Evolutionary conservation across 2,329 filamentous ascomycete species (phyloP).

Genomic region (Beauveria asiatica): DNA sequence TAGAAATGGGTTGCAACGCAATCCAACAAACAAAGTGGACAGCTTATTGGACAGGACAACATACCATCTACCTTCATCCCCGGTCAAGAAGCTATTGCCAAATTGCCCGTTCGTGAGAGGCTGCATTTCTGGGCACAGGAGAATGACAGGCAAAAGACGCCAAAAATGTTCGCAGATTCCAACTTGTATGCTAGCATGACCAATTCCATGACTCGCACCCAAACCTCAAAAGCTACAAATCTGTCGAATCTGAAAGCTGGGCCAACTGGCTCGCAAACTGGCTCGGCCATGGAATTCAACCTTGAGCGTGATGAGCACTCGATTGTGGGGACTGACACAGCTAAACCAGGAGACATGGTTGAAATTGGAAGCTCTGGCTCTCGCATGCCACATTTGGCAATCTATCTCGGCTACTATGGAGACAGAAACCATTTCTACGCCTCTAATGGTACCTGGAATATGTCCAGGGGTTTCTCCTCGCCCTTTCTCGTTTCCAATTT

Average conservation of each 20-base stretch:
- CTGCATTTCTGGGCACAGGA: slow-evolving; percentile 34
- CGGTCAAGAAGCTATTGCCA: background rate
- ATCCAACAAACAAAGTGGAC: background rate
- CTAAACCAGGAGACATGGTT: slow-evolving; percentile 16
- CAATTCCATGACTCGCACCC: slow-evolving; percentile 23
- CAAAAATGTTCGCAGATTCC: slow-evolving; percentile 13
- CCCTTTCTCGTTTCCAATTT: slow-evolving; percentile 45
- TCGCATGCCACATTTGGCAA: slow-evolving; percentile 38
- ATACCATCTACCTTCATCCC: background rate
- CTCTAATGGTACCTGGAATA: slow-evolving; percentile 41
- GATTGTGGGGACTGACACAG: slow-evolving; percentile 5
- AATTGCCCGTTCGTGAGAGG: slow-evolving; percentile 28
- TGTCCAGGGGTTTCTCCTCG: slow-evolving; percentile 32
- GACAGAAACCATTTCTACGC: slow-evolving; percentile 47
- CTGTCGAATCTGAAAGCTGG: background rate
- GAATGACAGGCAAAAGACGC: slow-evolving; percentile 21
- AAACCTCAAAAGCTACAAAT: background rate
- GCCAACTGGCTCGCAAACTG: background rate
- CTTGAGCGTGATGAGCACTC: slow-evolving; percentile 5
- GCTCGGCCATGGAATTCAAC: background rate
- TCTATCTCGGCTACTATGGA: slow-evolving; percentile 45
- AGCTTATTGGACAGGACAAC: background rate
- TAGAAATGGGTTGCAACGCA: background rate
- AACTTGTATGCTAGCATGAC: slow-evolving; percentile 15
- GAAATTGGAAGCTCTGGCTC: slow-evolving; percentile 29